Base-by-base conservation (phyloP, 805 yeast genomes). In the Kodamaea kakaduensis region DNA sequence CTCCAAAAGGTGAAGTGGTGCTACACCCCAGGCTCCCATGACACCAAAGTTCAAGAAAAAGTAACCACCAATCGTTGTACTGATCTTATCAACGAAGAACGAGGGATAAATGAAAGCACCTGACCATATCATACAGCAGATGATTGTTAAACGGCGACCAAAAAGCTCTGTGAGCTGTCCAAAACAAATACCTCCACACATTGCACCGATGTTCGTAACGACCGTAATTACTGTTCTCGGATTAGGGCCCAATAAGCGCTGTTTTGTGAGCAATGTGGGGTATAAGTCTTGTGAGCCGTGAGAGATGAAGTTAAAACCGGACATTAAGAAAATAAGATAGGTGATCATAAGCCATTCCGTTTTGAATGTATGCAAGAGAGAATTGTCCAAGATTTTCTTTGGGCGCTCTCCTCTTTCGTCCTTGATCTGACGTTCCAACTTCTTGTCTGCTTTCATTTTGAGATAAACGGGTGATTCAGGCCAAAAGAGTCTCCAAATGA, bases 261-360 rank as follows among this genome's bases (percentile, higher is more conserved):
- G 86, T 15, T 64, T 66, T 17, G 66, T 62, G 32, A 82, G 60
- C 60, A 78, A 63, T 1, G 85, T 78, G 24, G 87, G 85, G 56
- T 71, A 78, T 51, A 82, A 60, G 54, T 82, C 90, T 58, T 82
- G 88, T 5, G 86, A 75, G 1, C 85, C 86, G 47, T 82, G 90
- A 6, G 84, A 73, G 61, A 74, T 71, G 61, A 80, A 82, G 58
- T 81, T 81, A 67, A 79, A 76, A 13, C 81, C 84, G 13, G 83
- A 70, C 80, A 81, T 73, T 52, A 79, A 29, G 37, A 61, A 42
- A 5, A 61, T 49, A 41, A 57, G 43, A 44, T 60, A 61, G 34
- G 52, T 48, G 41, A 60, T 47, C 40, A 57, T 45, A 20, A 59
- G 49, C 67, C 67, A 61, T 39, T 55, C 54, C 9, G 41, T 40